These are phyloP conservation scores for Cucumis cinereus DNA, from an alignment of 306 rosid species.

Conservation along the genomic window DNA sequence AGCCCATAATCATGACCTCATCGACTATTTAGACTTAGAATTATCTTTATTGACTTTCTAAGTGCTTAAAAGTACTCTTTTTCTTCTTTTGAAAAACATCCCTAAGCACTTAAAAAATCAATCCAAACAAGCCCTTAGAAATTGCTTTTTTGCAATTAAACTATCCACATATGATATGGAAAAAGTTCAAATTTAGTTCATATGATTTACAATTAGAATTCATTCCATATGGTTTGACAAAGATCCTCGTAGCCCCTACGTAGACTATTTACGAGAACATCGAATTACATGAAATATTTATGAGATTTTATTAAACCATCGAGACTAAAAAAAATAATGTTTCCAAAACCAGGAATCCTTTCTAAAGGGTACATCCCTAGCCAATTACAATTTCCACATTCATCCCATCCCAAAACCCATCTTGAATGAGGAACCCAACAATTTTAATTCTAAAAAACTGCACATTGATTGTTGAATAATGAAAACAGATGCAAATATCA, in stretches of 20 bases:
- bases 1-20: not conserved
- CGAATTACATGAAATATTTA: no score
- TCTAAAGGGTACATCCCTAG: not conserved
- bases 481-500: not conserved
- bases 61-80: no score
- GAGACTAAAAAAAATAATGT: not conserved
- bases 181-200: no score
- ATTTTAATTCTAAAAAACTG: not conserved
- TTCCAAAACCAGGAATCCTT: not conserved
- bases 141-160: not conserved
- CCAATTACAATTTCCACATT: not conserved
- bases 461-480: not conserved
- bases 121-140: not conserved
- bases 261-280: no score
- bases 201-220: no score
- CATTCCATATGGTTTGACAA: no score
- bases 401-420: not conserved
- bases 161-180: no score
- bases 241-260: no score
- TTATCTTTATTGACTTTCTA: no score
- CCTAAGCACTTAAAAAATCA: no score
- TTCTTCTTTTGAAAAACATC: no score
- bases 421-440: not conserved
- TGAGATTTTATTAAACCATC: no score
- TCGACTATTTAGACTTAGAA: not conserved